Evolutionary conservation across 306 rosid species (phyloP).

Genomic region (Amphicarpaea edgeworthii): DNA sequence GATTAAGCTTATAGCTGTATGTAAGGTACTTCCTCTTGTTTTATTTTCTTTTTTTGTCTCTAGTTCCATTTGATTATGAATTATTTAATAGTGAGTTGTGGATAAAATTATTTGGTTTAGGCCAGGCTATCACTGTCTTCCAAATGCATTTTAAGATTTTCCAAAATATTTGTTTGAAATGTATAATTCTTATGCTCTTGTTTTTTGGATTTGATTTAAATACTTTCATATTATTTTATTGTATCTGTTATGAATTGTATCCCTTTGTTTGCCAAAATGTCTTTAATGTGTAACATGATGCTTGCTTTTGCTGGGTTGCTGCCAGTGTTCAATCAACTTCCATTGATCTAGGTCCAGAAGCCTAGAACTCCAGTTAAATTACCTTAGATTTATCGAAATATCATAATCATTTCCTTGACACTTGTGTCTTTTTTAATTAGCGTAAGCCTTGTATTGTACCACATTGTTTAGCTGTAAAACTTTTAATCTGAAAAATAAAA

Average conservation of each 20-base stretch:
- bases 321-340: constrained; percentile 21
- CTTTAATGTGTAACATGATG: constrained; percentile 27
- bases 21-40: constrained; percentile 58
- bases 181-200: constrained; percentile 48
- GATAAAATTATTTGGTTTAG: constrained; percentile 57
- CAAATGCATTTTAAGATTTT: constrained; percentile 47
- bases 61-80: constrained; percentile 51
- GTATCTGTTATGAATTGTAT: constrained; percentile 40
- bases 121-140: constrained; percentile 44
- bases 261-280: constrained; percentile 33
- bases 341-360: neutral
- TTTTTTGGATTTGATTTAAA: constrained; percentile 34
- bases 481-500: constrained; percentile 8
- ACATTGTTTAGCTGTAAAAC: constrained; percentile 9
- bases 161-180: constrained; percentile 55
- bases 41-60: constrained; percentile 37
- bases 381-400: neutral
- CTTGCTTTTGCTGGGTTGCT: constrained; percentile 14
- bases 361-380: constrained; percentile 3
- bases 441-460: constrained; percentile 3
- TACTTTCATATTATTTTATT: constrained; percentile 38
- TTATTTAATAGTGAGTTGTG: constrained; percentile 56
- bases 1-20: constrained; percentile 55
- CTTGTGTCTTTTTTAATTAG: constrained; percentile 9
- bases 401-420: constrained; percentile 25